A percentile compares a stretch with the other conserved stretches of the same genome.
phyloP scores from a whole-genome alignment of 257 asterid species.

The Ilex aquifolium region DNA sequence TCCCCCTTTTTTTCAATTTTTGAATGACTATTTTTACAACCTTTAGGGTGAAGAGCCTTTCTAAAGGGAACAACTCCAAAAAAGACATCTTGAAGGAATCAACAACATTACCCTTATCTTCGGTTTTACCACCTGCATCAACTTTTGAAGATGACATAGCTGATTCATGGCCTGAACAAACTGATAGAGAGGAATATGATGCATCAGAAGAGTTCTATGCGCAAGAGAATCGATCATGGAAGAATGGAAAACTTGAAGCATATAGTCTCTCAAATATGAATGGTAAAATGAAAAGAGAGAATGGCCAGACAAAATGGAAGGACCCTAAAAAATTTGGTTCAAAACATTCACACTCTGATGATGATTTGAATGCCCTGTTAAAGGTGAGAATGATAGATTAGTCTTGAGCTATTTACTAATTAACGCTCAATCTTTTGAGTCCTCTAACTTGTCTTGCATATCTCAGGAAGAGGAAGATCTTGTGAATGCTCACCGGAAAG shows the following conservation, averaged over 20 bases:
- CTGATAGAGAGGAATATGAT: slow-evolving; percentile 72
- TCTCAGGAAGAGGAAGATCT: slow-evolving; percentile 76
- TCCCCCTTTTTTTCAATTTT: too few relatives aligned
- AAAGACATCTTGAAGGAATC: slow-evolving; percentile 82
- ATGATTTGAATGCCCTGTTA: slow-evolving; percentile 64
- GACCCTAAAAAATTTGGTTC: slow-evolving; percentile 68
- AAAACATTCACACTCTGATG: slow-evolving; percentile 37
- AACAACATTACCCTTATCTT: slow-evolving; percentile 46
- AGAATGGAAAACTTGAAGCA: slow-evolving; percentile 49
- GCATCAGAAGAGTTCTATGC: slow-evolving; percentile 56
- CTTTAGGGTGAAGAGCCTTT: slow-evolving; percentile 90
- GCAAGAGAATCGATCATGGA: slow-evolving; percentile 64
- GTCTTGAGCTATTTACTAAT: neutral
- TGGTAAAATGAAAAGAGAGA: slow-evolving; percentile 57
- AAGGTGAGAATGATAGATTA: slow-evolving; percentile 39
- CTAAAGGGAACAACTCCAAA: slow-evolving; percentile 74
- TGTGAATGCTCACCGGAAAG: slow-evolving; percentile 45
- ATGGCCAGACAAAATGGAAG: slow-evolving; percentile 62
- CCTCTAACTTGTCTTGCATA: slow-evolving; percentile 10
- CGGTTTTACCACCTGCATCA: slow-evolving; percentile 46
- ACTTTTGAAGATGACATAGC: slow-evolving; percentile 71
- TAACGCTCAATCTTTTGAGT: slow-evolving; percentile 1
- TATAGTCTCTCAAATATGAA: slow-evolving; percentile 43
- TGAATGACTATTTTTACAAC: slow-evolving; percentile 2
- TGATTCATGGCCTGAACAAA: slow-evolving; percentile 85